Percentiles rank a stretch among this genome's conserved stretches.
Conservation (phyloP, 495 filamentous ascomycete genomes). For the Pyrenula aspistea region DNA sequence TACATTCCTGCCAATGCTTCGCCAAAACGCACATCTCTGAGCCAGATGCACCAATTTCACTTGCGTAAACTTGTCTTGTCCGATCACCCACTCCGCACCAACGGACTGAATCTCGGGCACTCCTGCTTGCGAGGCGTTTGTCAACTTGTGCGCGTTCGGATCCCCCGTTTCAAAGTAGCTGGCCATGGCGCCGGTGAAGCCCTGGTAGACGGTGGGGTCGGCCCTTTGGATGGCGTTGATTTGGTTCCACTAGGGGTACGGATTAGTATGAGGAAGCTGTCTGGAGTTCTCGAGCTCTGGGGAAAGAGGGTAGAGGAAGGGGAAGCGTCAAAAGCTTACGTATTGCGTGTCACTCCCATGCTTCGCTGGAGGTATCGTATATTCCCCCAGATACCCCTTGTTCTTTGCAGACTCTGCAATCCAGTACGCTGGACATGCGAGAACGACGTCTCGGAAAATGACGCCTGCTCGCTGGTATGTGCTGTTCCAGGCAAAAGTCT, state of each 20-base stretch:
- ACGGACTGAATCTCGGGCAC: conserved; percentile 29
- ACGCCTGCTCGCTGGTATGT: conserved; percentile 36
- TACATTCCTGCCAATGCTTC: conserved; percentile 23
- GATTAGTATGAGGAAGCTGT: not conserved
- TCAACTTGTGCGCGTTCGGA: conserved; percentile 47
- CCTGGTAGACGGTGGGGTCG: conserved; percentile 40
- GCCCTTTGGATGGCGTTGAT: conserved; percentile 40
- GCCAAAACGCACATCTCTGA: conserved; percentile 43
- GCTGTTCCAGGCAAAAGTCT: conserved; percentile 26
- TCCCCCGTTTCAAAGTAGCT: conserved; percentile 48
- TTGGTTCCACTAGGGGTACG: conserved; percentile 38
- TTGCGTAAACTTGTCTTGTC: conserved; percentile 26
- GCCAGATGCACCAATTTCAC: conserved; percentile 23
- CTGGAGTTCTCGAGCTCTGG: too few species aligned
- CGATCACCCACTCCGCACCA: conserved; percentile 38
- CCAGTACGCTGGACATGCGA: conserved; percentile 49
- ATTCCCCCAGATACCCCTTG: conserved; percentile 42
- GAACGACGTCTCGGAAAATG: conserved; percentile 45
- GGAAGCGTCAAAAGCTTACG: conserved; percentile 20
- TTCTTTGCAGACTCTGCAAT: conserved; percentile 29
- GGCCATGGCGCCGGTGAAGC: conserved; percentile 46
- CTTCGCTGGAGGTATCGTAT: conserved; percentile 44
- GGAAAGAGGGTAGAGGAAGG: conserved; percentile 1
- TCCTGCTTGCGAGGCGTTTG: conserved; percentile 24
- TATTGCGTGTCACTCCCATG: conserved; percentile 48